Evolutionary conservation across 805 yeast genomes (phyloP).

Genomic region (Cyberlindnera veronae): DNA sequence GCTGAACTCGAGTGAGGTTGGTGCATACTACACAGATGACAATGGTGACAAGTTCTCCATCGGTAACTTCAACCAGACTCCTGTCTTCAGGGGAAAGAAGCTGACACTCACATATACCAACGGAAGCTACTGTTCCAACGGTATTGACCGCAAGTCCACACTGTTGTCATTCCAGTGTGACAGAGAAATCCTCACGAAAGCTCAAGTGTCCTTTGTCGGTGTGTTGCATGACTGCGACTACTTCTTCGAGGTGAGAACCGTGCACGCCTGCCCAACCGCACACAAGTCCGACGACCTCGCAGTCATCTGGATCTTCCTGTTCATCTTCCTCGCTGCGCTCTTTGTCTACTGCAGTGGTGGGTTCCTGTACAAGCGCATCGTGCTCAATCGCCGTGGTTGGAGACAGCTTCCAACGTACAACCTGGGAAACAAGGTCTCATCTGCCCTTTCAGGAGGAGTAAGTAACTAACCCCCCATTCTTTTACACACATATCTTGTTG

Average conservation of each 20-base stretch:
- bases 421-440: slow-evolving; percentile 24
- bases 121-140: slow-evolving; percentile 62
- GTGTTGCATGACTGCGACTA: slow-evolving; percentile 74
- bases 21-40: slow-evolving; percentile 53
- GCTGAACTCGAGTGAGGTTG: slow-evolving; percentile 43
- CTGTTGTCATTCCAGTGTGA: slow-evolving; percentile 75
- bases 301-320: slow-evolving; percentile 60
- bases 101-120: slow-evolving; percentile 64
- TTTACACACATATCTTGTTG: background rate
- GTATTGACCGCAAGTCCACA: slow-evolving; percentile 57
- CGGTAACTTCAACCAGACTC: slow-evolving; percentile 59
- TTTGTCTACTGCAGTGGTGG: slow-evolving; percentile 44
- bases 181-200: slow-evolving; percentile 62
- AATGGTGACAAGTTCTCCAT: slow-evolving; percentile 46
- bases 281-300: slow-evolving; percentile 61
- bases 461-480: slow-evolving; percentile 13
- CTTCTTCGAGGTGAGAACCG: slow-evolving; percentile 78
- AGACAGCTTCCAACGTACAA: slow-evolving; percentile 31
- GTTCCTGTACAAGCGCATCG: slow-evolving; percentile 32
- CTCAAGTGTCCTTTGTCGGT: slow-evolving; percentile 67
- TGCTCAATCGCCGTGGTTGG: slow-evolving; percentile 36
- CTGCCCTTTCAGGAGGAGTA: slow-evolving; percentile 27
- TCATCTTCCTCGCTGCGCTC: slow-evolving; percentile 43
- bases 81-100: slow-evolving; percentile 69
- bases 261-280: slow-evolving; percentile 83